Conservation (phyloP, 2,329 filamentous ascomycete genomes). For the Penicillium sp. region DNA sequence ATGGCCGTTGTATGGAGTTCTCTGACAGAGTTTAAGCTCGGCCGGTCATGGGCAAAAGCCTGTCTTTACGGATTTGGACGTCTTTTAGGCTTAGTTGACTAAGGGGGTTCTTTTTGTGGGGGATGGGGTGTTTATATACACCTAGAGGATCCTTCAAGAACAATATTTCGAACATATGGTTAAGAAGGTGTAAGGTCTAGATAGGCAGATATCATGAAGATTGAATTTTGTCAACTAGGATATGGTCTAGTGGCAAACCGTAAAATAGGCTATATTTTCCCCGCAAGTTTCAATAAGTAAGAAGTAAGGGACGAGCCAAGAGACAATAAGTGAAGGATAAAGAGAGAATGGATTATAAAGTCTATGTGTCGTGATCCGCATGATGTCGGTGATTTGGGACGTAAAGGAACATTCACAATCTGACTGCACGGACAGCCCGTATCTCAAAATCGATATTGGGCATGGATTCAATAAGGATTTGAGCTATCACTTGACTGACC, state of each 20-base stretch:
- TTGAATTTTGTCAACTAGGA: too few relatives aligned
- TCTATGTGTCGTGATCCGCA: not conserved
- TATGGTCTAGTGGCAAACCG: too few relatives aligned
- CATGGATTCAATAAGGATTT: not conserved
- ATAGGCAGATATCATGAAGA: not conserved
- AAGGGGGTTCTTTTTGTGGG: too few relatives aligned
- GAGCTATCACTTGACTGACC: fast-evolving
- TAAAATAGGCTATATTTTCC: too few relatives aligned
- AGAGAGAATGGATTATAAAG: too few relatives aligned
- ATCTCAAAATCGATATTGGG: not conserved
- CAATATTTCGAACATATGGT: not conserved
- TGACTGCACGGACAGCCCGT: not conserved
- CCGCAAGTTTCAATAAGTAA: too few relatives aligned
- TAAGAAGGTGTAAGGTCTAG: not conserved
- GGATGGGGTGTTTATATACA: not conserved
- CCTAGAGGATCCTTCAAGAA: not conserved
- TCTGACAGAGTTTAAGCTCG: not conserved
- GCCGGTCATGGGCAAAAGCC: not conserved
- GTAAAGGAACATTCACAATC: not conserved
- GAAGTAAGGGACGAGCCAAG: too few relatives aligned
- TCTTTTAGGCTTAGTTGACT: too few relatives aligned
- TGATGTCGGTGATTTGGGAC: not conserved
- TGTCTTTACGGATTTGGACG: too few relatives aligned
- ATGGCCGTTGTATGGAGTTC: not conserved
- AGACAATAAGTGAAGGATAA: too few relatives aligned